Evolutionary conservation across 495 filamentous ascomycete species (phyloP).

Genomic region (Gamarada debralockiae): DNA sequence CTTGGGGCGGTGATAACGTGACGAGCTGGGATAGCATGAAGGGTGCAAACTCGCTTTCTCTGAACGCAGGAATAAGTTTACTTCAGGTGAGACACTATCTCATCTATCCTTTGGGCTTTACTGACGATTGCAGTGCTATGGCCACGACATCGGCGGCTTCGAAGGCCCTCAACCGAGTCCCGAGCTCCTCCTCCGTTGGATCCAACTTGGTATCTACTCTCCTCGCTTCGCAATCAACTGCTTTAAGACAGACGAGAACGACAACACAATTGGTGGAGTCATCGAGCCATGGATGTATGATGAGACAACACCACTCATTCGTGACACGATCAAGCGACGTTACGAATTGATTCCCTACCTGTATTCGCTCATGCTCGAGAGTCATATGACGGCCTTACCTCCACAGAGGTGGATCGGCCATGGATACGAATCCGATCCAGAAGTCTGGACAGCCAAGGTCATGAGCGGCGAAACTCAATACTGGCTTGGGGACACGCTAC

Average conservation of each 20-base stretch:
- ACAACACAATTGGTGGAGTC: conserved; percentile 60
- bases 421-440: conserved; percentile 61
- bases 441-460: conserved; percentile 52
- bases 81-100: conserved; percentile 42
- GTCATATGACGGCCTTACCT: conserved; percentile 52
- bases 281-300: conserved; percentile 75
- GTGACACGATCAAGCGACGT: conserved; percentile 59
- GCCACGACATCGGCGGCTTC: conserved; percentile 70
- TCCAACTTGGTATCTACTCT: conserved; percentile 65
- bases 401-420: conserved; percentile 66
- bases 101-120: neutral
- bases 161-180: conserved; percentile 65
- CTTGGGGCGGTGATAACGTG: conserved; percentile 65
- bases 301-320: conserved; percentile 53
- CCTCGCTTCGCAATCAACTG: conserved; percentile 71
- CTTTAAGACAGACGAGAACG: conserved; percentile 61
- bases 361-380: conserved; percentile 57
- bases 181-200: conserved; percentile 66
- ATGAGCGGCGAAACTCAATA: conserved; percentile 61
- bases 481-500: conserved; percentile 65
- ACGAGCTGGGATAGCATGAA: conserved; percentile 67
- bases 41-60: conserved; percentile 59
- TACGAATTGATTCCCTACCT: conserved; percentile 69
- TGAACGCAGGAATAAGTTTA: conserved; percentile 63
- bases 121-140: conserved; percentile 45